phyloP scores from a whole-genome alignment of 208 protist genomes.

The Phytomonas serpens region DNA sequence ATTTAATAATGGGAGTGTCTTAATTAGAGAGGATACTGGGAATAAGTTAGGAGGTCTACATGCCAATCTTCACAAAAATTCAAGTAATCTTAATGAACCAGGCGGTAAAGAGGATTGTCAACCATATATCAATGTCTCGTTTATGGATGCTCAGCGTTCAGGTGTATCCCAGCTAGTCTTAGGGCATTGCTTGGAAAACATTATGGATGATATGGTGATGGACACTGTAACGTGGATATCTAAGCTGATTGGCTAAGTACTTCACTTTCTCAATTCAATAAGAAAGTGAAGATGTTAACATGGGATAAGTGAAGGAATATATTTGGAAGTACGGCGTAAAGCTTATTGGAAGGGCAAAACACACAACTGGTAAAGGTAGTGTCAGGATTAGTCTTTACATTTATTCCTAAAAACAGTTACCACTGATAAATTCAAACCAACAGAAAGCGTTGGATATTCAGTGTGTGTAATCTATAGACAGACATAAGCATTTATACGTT shows the following conservation, averaged over 20 bases:
- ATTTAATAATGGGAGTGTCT: not conserved
- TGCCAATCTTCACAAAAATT: not conserved
- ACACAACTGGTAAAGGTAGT: not conserved
- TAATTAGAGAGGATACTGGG: not conserved
- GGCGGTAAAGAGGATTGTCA: not conserved
- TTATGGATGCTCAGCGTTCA: conserved; percentile 32
- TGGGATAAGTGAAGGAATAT: not conserved
- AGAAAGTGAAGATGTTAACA: not conserved
- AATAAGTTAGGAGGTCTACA: not conserved
- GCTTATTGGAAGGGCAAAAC: not conserved
- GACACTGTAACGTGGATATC: conserved; percentile 46
- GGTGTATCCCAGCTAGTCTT: conserved; percentile 41
- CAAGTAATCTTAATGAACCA: not conserved
- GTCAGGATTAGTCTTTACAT: not conserved
- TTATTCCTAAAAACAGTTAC: not conserved
- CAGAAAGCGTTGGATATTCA: not conserved
- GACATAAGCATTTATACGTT: not conserved
- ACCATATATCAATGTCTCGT: conserved; percentile 2
- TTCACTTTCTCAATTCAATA: not conserved
- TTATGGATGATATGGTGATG: conserved; percentile 42
- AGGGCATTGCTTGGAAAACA: conserved; percentile 49
- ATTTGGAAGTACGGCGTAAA: not conserved
- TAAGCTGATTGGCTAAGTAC: not conserved
- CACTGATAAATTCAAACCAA: not conserved
- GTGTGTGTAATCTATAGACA: not conserved